phyloP scores from a whole-genome alignment of 768 basidiomycete species.

The Leccinum disarticulatum region DNA sequence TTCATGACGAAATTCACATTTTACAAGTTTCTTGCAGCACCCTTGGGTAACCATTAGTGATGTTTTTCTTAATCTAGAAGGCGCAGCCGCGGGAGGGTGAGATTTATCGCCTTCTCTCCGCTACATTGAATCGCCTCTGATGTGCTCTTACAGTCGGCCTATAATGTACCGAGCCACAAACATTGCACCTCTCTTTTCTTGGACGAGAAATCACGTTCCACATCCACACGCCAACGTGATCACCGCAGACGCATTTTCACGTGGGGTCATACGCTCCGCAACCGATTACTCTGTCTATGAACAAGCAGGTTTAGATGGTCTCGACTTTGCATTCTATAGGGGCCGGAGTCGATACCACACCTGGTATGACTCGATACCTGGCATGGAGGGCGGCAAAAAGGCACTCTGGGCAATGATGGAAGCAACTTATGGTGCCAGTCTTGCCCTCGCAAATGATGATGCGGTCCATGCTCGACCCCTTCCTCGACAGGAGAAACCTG shows the following conservation, averaged over 20 bases:
- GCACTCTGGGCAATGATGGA: constrained; percentile 84
- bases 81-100: no score
- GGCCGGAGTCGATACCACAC: constrained; percentile 79
- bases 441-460: constrained; percentile 51
- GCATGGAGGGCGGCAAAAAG: constrained; percentile 50
- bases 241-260: constrained; percentile 66
- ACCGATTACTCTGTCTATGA: constrained; percentile 78
- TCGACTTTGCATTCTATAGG: constrained; percentile 79
- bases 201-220: constrained; percentile 44
- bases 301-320: constrained; percentile 56
- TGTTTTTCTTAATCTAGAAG: no score
- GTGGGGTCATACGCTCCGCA: constrained; percentile 60
- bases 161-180: constrained; percentile 74
- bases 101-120: not conserved
- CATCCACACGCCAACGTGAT: constrained; percentile 76
- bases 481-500: constrained; percentile 32
- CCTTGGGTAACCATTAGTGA: no score
- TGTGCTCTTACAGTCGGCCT: constrained; percentile 52
- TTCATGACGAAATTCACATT: no score
- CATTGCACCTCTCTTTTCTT: constrained; percentile 52
- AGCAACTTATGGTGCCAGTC: constrained; percentile 52
- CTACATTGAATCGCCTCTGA: not conserved
- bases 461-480: constrained; percentile 26
- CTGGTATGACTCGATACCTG: constrained; percentile 63
- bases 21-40: no score